Evolutionary conservation across 768 basidiomycete species (phyloP), one percentile per base, ranked within the genome.

Genomic region (Suillus decipiens): DNA sequence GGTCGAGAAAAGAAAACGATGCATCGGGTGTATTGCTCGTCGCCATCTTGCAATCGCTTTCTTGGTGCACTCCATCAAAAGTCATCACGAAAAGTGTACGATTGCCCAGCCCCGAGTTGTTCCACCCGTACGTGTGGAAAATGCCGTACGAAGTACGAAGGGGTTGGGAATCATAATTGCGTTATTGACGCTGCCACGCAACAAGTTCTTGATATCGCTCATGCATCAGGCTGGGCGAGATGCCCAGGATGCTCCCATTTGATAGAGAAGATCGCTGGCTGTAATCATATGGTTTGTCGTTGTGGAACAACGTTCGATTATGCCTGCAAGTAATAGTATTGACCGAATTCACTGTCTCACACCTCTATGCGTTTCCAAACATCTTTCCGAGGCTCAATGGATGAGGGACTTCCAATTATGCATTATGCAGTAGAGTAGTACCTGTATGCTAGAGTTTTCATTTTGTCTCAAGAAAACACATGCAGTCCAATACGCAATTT

Each of bases 21-120:
- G 31, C 64, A 72, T 9, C 64, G 74, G 15, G 68, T 75, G 11
- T 75, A 75, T 62, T 75, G 74, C 53, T 56, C 69, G 15, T 67
- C 63, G 14, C 60, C 61, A 42, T 54, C 66, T 2, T 75, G 74
- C 66, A 68, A 68, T 42, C 66, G 62, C 19, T 75, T 75, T 65
- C 68, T 75, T 43, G 73, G 69, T 34, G 50, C 71, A 17, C 68
- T 68, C 33, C 54, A 47, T 28, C 50, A 59, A 33, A 48, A 56
- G 31, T 41, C 36, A 31, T 76, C 80, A 77, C 39, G 54, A 15
- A 57, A 61, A 22, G 54, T 59, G 39, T 59, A 59, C 39, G 39
- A 41, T n/a, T 61, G 61, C n/a, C 33, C 33, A 59, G 54, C 54
- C n/a, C 61, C 61, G 3, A 59, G 61, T n/a, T 61, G 61, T 41